Conservation (phyloP, 2,329 filamentous ascomycete genomes). For the Talaromyces marneffei region DNA sequence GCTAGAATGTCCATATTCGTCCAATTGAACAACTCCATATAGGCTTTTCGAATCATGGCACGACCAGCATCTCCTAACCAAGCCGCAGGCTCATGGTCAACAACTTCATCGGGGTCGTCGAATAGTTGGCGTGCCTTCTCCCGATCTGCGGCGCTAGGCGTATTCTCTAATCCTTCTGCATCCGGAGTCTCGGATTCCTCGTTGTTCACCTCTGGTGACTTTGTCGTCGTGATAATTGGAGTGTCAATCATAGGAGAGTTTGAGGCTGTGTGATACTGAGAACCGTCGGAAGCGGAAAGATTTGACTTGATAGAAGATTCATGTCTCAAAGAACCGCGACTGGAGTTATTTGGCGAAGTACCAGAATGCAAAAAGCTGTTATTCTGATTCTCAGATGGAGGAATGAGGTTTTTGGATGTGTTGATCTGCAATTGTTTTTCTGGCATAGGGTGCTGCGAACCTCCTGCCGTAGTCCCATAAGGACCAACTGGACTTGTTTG, state of each 20-base stretch:
- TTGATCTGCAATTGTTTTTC: conserved; percentile 6
- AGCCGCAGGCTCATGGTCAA: conserved; percentile 70
- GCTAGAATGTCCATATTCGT: conserved; percentile 70
- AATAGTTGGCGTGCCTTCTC: conserved; percentile 77
- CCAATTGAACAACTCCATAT: conserved; percentile 92
- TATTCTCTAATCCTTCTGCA: conserved; percentile 19
- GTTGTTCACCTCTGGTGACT: neutral
- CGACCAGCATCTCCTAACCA: conserved; percentile 68
- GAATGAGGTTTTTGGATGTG: conserved; percentile 5
- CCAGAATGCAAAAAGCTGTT: conserved; percentile 5
- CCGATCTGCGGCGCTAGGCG: conserved; percentile 59
- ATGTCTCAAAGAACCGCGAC: conserved; percentile 17
- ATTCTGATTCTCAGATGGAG: conserved; percentile 3
- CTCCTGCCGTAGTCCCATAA: conserved; percentile 6
- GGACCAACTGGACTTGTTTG: conserved; percentile 21
- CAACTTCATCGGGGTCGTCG: conserved; percentile 71
- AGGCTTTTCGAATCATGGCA: conserved; percentile 59
- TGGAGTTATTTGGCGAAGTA: conserved; percentile 6
- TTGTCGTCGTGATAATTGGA: conserved; percentile 10
- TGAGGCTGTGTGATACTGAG: conserved; percentile 41
- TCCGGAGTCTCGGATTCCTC: conserved; percentile 17
- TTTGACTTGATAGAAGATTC: conserved; percentile 27
- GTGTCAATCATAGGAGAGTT: conserved; percentile 27
- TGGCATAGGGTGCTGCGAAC: conserved; percentile 11
- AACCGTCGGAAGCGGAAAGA: conserved; percentile 34